phyloP scores from a whole-genome alignment of 495 filamentous ascomycete genomes.

The Terfezia claveryi region DNA sequence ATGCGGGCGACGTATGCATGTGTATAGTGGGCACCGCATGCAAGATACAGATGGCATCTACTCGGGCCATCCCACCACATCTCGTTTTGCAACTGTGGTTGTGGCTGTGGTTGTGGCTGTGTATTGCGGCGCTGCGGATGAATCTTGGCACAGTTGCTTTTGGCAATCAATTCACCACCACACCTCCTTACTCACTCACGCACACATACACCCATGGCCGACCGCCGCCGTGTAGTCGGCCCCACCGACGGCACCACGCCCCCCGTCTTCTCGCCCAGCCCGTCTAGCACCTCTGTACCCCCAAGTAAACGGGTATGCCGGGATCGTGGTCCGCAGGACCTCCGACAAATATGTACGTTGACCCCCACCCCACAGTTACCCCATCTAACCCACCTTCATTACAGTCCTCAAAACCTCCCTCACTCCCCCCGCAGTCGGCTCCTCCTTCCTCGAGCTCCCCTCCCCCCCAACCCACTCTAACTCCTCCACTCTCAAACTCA shows the following conservation, averaged over 20 bases:
- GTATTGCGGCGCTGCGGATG: too few species aligned
- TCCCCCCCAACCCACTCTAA: slow-evolving; percentile 20
- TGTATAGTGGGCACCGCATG: too few species aligned
- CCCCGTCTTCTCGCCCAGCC: slow-evolving; percentile 40
- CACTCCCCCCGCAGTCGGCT: slow-evolving; percentile 81
- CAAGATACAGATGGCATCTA: too few species aligned
- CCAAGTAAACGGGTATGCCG: slow-evolving; percentile 22
- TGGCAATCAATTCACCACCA: neutral
- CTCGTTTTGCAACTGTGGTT: too few species aligned
- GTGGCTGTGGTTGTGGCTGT: too few species aligned
- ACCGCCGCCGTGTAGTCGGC: slow-evolving; percentile 79
- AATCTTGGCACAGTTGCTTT: too few species aligned
- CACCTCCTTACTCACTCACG: neutral
- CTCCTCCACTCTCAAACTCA: slow-evolving; percentile 57
- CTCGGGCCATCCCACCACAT: too few species aligned
- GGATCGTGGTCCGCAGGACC: slow-evolving; percentile 35
- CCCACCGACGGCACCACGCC: slow-evolving; percentile 55
- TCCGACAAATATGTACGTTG: slow-evolving; percentile 64
- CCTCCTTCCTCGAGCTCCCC: slow-evolving; percentile 70
- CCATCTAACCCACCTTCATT: neutral
- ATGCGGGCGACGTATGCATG: too few species aligned
- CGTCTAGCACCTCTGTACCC: slow-evolving; percentile 14
- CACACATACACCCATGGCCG: slow-evolving; percentile 34
- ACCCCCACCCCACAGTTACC: neutral
- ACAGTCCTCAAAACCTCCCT: slow-evolving; percentile 77